Evolutionary conservation across 2,329 filamentous ascomycete genomes (phyloP).

Genomic region (Cladosporium sp.): DNA sequence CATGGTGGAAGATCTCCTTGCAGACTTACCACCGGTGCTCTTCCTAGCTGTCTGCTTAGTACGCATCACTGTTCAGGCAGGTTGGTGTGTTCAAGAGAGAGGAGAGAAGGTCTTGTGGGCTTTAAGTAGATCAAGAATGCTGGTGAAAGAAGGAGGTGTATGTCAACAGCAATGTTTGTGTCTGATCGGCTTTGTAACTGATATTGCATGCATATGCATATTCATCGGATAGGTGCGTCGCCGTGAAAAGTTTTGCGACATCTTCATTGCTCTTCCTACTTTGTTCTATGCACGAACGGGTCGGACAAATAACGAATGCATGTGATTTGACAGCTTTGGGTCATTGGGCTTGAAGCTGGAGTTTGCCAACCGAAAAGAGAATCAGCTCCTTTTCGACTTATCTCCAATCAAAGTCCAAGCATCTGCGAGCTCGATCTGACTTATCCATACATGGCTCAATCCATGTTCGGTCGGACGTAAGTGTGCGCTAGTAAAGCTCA

Average conservation of each 20-base stretch:
- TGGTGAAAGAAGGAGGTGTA: no score
- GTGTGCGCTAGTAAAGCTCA: no score
- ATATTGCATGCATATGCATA: not conserved
- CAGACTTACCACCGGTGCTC: not conserved
- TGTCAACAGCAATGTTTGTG: not conserved
- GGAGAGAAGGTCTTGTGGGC: not conserved
- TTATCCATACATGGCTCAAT: no score
- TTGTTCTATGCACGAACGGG: not conserved
- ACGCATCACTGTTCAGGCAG: not conserved
- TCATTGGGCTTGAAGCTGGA: not conserved
- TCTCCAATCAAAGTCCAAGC: not conserved
- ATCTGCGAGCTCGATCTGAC: not conserved
- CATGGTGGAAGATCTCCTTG: not conserved
- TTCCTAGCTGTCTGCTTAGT: not conserved
- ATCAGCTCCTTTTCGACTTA: not conserved
- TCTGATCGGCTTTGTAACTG: not conserved
- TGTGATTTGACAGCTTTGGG: not conserved
- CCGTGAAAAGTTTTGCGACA: not conserved
- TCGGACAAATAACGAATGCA: not conserved
- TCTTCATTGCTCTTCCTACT: not conserved
- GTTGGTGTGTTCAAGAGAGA: not conserved
- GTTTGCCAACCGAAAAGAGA: no score
- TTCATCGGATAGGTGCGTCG: not conserved
- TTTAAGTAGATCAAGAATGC: not conserved
- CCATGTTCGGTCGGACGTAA: no score